These are phyloP conservation scores for Pholiota microspora DNA, from an alignment of 768 basidiomycete species.

Conservation along the genomic window DNA sequence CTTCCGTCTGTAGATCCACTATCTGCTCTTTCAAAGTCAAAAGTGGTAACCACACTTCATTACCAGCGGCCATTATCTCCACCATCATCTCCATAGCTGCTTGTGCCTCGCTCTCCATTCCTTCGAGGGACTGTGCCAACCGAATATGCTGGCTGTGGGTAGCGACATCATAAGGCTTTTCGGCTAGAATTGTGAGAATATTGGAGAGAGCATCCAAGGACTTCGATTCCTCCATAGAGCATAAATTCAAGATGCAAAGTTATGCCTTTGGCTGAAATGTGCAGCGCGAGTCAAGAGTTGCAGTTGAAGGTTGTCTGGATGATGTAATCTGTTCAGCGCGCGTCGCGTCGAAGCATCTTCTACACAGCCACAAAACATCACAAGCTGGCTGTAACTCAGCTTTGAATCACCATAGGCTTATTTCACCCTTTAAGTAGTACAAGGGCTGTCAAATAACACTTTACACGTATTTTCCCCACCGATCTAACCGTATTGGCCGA, in stretches of 20 bases:
- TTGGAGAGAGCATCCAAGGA: constrained; percentile 64
- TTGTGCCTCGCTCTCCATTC: constrained; percentile 56
- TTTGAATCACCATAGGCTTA: neutral
- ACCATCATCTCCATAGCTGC: constrained; percentile 68
- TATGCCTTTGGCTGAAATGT: neutral
- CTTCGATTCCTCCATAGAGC: constrained; percentile 44
- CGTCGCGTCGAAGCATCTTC: neutral
- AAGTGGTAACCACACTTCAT: constrained; percentile 75
- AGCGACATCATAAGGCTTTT: constrained; percentile 57
- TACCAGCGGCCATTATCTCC: constrained; percentile 59
- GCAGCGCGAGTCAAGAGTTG: neutral
- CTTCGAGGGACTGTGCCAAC: constrained; percentile 52
- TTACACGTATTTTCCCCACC: neutral
- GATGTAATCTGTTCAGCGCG: neutral
- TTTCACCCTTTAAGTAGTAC: neutral
- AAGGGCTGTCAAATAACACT: neutral
- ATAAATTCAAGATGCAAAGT: neutral
- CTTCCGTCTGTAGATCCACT: constrained; percentile 48
- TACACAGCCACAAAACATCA: neutral
- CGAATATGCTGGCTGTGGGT: constrained; percentile 69
- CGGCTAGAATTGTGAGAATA: constrained; percentile 55
- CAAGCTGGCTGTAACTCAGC: too few species aligned
- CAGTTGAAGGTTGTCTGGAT: neutral
- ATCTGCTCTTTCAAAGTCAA: constrained; percentile 51
- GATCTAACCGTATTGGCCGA: too few species aligned